These are phyloP conservation scores for Gentiana dahurica DNA, from an alignment of 257 asterid genomes.

Conservation along the genomic window DNA sequence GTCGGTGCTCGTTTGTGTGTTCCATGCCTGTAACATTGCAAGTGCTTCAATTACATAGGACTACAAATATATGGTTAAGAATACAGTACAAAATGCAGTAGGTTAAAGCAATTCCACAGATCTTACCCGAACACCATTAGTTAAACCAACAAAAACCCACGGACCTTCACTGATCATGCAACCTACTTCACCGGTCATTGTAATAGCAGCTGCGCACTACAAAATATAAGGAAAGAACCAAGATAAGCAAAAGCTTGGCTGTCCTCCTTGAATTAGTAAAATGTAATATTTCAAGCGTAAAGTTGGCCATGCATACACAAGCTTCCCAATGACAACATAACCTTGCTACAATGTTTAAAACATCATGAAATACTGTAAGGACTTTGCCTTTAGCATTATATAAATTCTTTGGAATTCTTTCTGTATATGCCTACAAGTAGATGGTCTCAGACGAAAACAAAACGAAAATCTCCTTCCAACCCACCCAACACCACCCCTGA, in stretches of 20 bases:
- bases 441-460: no score
- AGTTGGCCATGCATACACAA: no score
- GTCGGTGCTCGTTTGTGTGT: conserved; percentile 70
- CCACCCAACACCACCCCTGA: no score
- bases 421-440: no score
- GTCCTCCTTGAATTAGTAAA: background rate
- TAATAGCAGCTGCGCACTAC: conserved; percentile 60
- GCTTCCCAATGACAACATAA: no score
- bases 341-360: no score
- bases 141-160: conserved; percentile 85
- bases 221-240: conserved; percentile 10
- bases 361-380: no score
- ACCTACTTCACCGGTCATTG: conserved; percentile 64
- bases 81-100: background rate
- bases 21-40: conserved; percentile 73
- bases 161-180: conserved; percentile 96
- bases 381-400: no score
- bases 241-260: conserved; percentile 5
- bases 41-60: conserved; percentile 5
- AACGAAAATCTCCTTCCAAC: no score
- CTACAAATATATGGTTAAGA: background rate
- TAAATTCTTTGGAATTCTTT: no score
- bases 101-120: conserved; percentile 1
- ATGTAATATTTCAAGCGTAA: no score
- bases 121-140: conserved; percentile 83